Evolutionary conservation across 2,329 filamentous ascomycete species (phyloP).

Genomic region (Colletotrichum tamarilloi): DNA sequence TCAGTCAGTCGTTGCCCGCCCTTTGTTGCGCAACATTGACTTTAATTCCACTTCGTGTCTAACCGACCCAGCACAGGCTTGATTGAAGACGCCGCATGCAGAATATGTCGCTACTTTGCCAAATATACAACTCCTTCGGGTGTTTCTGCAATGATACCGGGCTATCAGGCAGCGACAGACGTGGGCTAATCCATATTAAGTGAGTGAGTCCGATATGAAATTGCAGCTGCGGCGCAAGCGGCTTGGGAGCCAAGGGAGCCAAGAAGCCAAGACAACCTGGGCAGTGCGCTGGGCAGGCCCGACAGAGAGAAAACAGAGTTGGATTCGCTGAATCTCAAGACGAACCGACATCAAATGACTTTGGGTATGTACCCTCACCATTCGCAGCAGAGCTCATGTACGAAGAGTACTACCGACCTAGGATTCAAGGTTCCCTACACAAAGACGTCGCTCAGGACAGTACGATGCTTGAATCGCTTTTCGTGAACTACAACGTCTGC

Average conservation of each 20-base stretch:
- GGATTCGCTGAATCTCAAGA: background rate
- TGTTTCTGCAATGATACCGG: too few relatives aligned
- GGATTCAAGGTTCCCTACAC: too few relatives aligned
- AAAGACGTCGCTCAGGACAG: too few relatives aligned
- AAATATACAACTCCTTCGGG: too few relatives aligned
- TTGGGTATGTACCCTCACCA: too few relatives aligned
- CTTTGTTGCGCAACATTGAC: background rate
- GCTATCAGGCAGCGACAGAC: background rate
- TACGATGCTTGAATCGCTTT: too few relatives aligned
- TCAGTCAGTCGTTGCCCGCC: background rate
- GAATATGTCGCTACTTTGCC: too few relatives aligned
- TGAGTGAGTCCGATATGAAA: background rate
- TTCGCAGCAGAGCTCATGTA: too few relatives aligned
- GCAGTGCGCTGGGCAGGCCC: background rate
- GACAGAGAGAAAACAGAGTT: background rate
- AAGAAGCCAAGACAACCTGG: background rate
- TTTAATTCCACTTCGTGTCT: background rate
- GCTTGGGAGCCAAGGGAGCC: background rate
- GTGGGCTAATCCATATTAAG: background rate
- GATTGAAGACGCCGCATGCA: background rate
- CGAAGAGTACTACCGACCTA: too few relatives aligned
- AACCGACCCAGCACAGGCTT: background rate
- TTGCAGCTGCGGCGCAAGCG: background rate
- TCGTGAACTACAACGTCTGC: too few relatives aligned
- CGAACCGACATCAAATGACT: background rate